Evolutionary conservation across 257 asterid species (phyloP), one percentile per base, ranked within the genome.

Genomic region (Plantago ovata): DNA sequence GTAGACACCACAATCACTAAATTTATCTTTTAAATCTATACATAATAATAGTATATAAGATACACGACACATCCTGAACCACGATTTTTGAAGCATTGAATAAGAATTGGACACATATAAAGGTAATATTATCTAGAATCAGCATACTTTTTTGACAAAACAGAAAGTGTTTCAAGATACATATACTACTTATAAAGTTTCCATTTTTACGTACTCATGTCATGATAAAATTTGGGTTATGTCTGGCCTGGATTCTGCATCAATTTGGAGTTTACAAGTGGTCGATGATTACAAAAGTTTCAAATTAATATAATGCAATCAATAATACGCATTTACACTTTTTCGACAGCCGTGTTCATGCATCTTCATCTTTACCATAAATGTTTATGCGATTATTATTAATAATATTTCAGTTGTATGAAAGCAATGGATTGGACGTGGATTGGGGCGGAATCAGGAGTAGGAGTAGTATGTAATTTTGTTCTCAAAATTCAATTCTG

Each of bases 41-140:
- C n/a, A n/a, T n/a, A n/a, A n/a, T n/a, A n/a, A n/a, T 6, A 44
- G 42, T 63, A 52, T 38, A 48, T 23, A 62, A 67, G 56, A 63
- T 68, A 64, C 69, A 68, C 79, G 78, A 72, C 66, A 58, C 62
- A 54, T 66, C 63, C 61, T 42, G 60, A 33, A 53, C 77, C 85
- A 75, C 79, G 69, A 61, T 51, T 76, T 75, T 64, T 48, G n/a
- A 28, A 46, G 58, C 53, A 22, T 16, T 44, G 74, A 78, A 71
- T 74, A 36, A 68, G 69, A 71, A 53, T 63, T 76, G 4, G 88
- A 69, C 88, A 80, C 82, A 64, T 62, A 56, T n/a, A 74, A 75
- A 69, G 71, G 39, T 50, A 23, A 16, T 21, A 48, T 28, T 28
- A 28, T 28, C 13, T 54, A 61, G 79, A 70, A 72, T 70, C 72